phyloP scores from a whole-genome alignment of 1,139 yeast genomes.

The Suhomyces taliae region DNA sequence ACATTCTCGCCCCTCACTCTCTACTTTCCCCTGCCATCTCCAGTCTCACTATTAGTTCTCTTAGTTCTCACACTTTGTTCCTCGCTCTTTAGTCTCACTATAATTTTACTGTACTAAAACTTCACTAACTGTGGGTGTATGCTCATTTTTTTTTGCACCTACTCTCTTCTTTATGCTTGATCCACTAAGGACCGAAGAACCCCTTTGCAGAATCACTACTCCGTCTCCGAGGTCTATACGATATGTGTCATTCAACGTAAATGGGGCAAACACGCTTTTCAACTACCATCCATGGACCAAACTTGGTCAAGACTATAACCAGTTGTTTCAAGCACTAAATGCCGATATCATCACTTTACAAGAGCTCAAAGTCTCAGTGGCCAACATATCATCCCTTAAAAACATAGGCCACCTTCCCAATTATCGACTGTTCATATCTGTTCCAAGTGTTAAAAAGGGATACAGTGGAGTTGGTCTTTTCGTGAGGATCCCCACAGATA shows the following conservation, averaged over 20 bases:
- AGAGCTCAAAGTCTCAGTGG: conserved; percentile 70
- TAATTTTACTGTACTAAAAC: too few relatives aligned
- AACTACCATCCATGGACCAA: conserved; percentile 83
- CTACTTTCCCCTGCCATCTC: too few relatives aligned
- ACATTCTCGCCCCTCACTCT: too few relatives aligned
- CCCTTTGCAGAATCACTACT: neutral
- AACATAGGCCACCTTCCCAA: conserved; percentile 58
- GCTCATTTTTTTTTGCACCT: too few relatives aligned
- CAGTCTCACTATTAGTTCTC: too few relatives aligned
- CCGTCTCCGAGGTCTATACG: conserved; percentile 27
- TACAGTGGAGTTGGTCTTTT: conserved; percentile 92
- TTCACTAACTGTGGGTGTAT: too few relatives aligned
- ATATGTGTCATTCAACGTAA: conserved; percentile 76
- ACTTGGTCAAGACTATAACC: conserved; percentile 43
- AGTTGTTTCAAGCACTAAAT: conserved; percentile 53
- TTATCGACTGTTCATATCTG: conserved; percentile 64
- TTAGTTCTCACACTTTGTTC: too few relatives aligned
- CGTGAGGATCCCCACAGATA: conserved; percentile 50
- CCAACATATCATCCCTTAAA: conserved; percentile 38
- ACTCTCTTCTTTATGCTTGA: neutral
- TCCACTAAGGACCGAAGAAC: neutral
- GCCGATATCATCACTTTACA: conserved; percentile 83
- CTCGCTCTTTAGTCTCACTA: too few relatives aligned
- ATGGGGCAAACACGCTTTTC: conserved; percentile 77
- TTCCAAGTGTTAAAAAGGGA: conserved; percentile 70